Conservation (phyloP, 768 basidiomycete genomes). For the Kwoniella sp. region DNA sequence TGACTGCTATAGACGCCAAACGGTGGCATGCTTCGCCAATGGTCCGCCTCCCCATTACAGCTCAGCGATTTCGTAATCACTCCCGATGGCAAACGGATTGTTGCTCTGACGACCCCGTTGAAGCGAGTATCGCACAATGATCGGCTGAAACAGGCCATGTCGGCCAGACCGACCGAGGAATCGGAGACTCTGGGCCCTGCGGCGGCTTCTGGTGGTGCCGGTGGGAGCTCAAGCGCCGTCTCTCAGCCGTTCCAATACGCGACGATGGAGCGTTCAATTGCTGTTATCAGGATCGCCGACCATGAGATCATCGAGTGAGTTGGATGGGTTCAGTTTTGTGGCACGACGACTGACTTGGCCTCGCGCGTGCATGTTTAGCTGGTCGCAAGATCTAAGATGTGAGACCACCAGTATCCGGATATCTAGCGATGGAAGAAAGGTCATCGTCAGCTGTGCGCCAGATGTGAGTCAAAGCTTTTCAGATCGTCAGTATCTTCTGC, state of each 20-base stretch:
- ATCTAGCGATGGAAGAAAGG: constrained; percentile 81
- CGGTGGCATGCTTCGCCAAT: constrained; percentile 71
- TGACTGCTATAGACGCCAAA: constrained; percentile 71
- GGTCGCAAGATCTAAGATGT: constrained; percentile 50
- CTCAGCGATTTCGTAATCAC: constrained; percentile 84
- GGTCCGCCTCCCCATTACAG: constrained; percentile 73
- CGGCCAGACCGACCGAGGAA: constrained; percentile 28
- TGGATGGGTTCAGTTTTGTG: neutral
- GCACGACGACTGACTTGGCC: neutral
- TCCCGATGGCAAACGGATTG: constrained; percentile 77
- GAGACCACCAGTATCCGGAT: constrained; percentile 87
- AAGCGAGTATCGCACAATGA: constrained; percentile 34
- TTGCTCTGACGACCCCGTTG: constrained; percentile 69
- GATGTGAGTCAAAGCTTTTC: constrained; percentile 65
- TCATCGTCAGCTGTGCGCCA: constrained; percentile 82
- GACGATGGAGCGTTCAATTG: constrained; percentile 46
- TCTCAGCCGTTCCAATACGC: constrained; percentile 31
- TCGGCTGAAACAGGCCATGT: constrained; percentile 44
- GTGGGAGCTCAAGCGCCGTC: constrained; percentile 15
- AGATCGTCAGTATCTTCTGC: neutral
- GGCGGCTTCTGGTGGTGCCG: constrained; percentile 3
- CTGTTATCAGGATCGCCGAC: constrained; percentile 36
- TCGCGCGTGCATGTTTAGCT: constrained; percentile 11
- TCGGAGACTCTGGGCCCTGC: constrained; percentile 15
- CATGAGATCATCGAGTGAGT: constrained; percentile 44